Base-by-base conservation (phyloP, 768 basidiomycete genomes). In the Nidula microcarpa region DNA sequence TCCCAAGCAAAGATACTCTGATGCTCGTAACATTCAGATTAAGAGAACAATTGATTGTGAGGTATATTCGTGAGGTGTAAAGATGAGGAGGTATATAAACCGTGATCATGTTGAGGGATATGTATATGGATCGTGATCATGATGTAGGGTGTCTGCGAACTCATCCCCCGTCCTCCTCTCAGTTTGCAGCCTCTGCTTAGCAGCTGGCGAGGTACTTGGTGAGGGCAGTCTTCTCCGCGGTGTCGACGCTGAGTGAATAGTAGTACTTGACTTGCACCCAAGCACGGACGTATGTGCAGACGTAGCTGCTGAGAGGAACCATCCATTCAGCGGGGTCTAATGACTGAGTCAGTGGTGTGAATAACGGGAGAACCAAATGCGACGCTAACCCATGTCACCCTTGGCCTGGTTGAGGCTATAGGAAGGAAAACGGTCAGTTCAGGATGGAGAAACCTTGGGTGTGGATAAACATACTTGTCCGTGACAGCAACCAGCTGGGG, bases 401-500 rank as follows among this genome's bases (percentile, higher is more conserved):
- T 46, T 46, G 3, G 44, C 44, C 23, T 46, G 44, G 23, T 46
- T 46, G 44, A 46, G 44, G 4, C 44, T 10, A 46, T 10, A 23
- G 14, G 18, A 10, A 46, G 3, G 4, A 46, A 23, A n/a, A 46
- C 23, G 13, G 4, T 46, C 11, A 10, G 13, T 11, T 10, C 14
- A n/a, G 9, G 13, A 23, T n/a, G 2, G 23, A 23, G 2, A 46
- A 51, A 30, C 23, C 23, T 30, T 30, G 23, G 23, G 23, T 30
- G 23, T 30, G 3, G 23, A 33, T 50, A 33, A 2, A 62, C 70
- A 52, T 51, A 72, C 73, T 62, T 60, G 53, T 68, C 69, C 4
- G 78, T 75, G 37, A 82, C 72, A 41, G 80, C 80, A 33, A 81
- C 63, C 3, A 84, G 69, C 63, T 82, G 81, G 5, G 81, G 81